Evolutionary conservation across 208 protist species (phyloP).

Genomic region (Trypanosoma scelopori): DNA sequence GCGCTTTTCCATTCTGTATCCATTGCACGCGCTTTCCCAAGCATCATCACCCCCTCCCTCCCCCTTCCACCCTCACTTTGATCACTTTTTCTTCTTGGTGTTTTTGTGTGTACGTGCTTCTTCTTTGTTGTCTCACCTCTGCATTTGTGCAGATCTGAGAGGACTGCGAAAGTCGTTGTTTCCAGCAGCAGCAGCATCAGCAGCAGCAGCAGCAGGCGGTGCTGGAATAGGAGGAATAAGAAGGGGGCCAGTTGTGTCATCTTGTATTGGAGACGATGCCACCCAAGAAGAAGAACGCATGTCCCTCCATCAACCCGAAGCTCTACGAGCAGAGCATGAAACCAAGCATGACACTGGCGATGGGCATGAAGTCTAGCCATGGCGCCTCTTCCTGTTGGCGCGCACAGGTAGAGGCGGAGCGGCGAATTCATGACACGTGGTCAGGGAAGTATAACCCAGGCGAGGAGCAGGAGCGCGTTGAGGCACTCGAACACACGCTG

Average conservation of each 20-base stretch:
- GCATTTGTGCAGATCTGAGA: not conserved
- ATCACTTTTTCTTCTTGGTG: no score
- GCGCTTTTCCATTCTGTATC: no score
- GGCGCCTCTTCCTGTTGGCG: conserved; percentile 54
- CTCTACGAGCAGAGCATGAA: conserved; percentile 51
- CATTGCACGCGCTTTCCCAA: no score
- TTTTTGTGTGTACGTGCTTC: no score
- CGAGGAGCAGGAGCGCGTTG: conserved; percentile 9
- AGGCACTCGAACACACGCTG: conserved; percentile 47
- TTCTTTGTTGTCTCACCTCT: not conserved
- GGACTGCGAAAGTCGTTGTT: no score
- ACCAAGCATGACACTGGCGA: conserved; percentile 59
- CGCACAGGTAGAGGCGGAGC: conserved; percentile 52
- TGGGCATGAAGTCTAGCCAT: conserved; percentile 71
- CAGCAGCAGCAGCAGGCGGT: no score
- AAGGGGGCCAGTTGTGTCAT: not conserved
- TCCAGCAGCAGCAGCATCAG: not conserved
- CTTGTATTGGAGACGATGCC: conserved; percentile 2
- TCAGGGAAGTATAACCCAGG: conserved; percentile 34
- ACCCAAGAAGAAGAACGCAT: conserved; percentile 44
- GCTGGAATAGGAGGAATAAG: conserved; percentile 4
- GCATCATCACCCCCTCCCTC: no score
- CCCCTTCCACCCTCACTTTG: no score
- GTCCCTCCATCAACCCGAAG: conserved; percentile 56
- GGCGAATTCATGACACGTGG: conserved; percentile 44